Conservation (phyloP, 768 basidiomycete species). For the Tricholoma bakamatsutake region DNA sequence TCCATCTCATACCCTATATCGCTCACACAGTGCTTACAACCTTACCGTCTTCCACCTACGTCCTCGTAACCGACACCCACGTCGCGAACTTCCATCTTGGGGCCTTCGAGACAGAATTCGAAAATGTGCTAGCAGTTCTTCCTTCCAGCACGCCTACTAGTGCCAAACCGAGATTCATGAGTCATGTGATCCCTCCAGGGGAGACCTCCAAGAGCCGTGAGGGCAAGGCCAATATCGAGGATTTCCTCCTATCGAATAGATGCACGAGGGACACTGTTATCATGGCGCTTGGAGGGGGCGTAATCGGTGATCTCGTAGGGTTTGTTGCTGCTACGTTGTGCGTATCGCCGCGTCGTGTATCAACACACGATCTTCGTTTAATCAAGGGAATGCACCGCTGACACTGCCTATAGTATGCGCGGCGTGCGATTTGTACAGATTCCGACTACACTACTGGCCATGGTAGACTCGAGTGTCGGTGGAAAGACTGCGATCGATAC, state of each 20-base stretch:
- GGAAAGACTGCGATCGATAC: constrained; percentile 99
- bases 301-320: constrained; percentile 94
- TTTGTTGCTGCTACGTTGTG: constrained; percentile 97
- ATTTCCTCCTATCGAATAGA: constrained; percentile 80
- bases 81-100: constrained; percentile 77
- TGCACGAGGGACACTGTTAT: constrained; percentile 94
- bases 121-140: constrained; percentile 27
- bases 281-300: constrained; percentile 92
- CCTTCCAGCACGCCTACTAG: constrained; percentile 13
- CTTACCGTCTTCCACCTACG: constrained; percentile 80
- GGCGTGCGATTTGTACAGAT: constrained; percentile 95
- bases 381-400: constrained; percentile 1
- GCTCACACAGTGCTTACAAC: constrained; percentile 61
- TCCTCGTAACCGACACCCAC: constrained; percentile 89
- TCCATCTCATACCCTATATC: constrained; percentile 88
- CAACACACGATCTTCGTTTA: not conserved
- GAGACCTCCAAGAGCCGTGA: constrained; percentile 90
- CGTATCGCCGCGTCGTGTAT: constrained; percentile 25
- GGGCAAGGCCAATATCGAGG: constrained; percentile 91
- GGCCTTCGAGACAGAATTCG: constrained; percentile 64
- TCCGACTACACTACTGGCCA: constrained; percentile 92
- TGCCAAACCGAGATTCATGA: constrained; percentile 60
- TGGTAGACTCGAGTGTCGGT: constrained; percentile 98
- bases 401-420: constrained; percentile 67
- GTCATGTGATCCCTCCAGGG: constrained; percentile 79